Evolutionary conservation across 257 asterid species (phyloP).

Genomic region (Solanum ossicruentum): DNA sequence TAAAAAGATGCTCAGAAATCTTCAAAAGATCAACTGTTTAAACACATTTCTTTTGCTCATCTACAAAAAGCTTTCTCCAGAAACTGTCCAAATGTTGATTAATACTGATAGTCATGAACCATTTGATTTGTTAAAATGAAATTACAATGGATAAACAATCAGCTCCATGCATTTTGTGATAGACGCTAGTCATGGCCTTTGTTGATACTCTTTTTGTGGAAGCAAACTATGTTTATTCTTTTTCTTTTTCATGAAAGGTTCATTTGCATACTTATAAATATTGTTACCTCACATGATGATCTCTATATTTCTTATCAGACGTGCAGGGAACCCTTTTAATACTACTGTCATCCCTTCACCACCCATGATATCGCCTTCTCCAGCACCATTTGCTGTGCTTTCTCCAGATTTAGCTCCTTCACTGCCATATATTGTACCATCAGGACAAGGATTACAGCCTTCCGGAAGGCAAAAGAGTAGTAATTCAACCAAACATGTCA

Average conservation of each 20-base stretch:
- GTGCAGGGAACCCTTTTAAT: slow-evolving; percentile 84
- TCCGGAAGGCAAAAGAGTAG: slow-evolving; percentile 14
- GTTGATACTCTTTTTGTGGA: background rate
- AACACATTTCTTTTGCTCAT: background rate
- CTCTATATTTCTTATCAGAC: slow-evolving; percentile 30
- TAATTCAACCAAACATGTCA: slow-evolving; percentile 13
- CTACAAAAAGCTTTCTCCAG: background rate
- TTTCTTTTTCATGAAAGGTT: background rate
- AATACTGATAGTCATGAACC: background rate
- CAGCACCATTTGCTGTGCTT: slow-evolving; percentile 33
- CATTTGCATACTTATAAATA: background rate
- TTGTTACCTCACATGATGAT: background rate
- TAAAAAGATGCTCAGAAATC: background rate
- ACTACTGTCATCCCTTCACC: slow-evolving; percentile 68
- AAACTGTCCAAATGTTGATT: background rate
- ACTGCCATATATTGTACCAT: slow-evolving; percentile 22
- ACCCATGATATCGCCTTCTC: slow-evolving; percentile 38
- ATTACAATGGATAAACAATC: background rate
- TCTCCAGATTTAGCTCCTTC: slow-evolving; percentile 31
- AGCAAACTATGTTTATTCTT: background rate
- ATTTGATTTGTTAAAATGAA: background rate
- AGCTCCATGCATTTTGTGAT: background rate
- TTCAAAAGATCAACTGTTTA: background rate
- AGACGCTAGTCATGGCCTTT: background rate
- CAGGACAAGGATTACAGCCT: slow-evolving; percentile 22